Evolutionary conservation across 1,284 basidiomycete genomes (phyloP).

Genomic region (Caloboletus firmus): DNA sequence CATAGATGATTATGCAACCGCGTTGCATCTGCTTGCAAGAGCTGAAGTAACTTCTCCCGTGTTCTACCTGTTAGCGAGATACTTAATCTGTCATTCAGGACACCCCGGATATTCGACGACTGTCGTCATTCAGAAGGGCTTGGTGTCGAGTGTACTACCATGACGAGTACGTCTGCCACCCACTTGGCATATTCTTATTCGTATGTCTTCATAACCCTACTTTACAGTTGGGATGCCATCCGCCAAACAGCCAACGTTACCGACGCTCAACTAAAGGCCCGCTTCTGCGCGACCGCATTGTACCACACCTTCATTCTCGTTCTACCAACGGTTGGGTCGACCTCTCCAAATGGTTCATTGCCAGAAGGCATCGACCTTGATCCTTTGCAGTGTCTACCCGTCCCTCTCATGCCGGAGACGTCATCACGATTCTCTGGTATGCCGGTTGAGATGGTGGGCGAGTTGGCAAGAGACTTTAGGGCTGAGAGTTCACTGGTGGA

Average conservation of each 20-base stretch:
- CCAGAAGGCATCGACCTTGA: constrained; percentile 51
- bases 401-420: constrained; percentile 59
- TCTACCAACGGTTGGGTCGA: constrained; percentile 35
- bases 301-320: constrained; percentile 58
- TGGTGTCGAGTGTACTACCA: constrained; percentile 88
- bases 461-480: constrained; percentile 56
- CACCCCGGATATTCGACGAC: constrained; percentile 66
- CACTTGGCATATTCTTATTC: constrained; percentile 4
- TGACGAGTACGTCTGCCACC: constrained; percentile 69
- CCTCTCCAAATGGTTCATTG: constrained; percentile 35
- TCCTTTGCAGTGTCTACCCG: constrained; percentile 53
- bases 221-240: constrained; percentile 67
- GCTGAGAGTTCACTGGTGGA: constrained; percentile 56
- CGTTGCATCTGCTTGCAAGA: constrained; percentile 59
- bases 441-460: constrained; percentile 59
- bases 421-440: constrained; percentile 68
- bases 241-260: constrained; percentile 66
- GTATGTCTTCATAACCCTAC: constrained; percentile 1
- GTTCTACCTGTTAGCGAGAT: background rate
- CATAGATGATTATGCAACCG: constrained; percentile 62
- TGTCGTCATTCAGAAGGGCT: constrained; percentile 68
- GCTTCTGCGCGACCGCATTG: constrained; percentile 68
- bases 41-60: constrained; percentile 45
- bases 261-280: constrained; percentile 66
- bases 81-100: constrained; percentile 41